phyloP scores from a whole-genome alignment of 1,284 basidiomycete genomes.

The Bjerkandera adusta region DNA sequence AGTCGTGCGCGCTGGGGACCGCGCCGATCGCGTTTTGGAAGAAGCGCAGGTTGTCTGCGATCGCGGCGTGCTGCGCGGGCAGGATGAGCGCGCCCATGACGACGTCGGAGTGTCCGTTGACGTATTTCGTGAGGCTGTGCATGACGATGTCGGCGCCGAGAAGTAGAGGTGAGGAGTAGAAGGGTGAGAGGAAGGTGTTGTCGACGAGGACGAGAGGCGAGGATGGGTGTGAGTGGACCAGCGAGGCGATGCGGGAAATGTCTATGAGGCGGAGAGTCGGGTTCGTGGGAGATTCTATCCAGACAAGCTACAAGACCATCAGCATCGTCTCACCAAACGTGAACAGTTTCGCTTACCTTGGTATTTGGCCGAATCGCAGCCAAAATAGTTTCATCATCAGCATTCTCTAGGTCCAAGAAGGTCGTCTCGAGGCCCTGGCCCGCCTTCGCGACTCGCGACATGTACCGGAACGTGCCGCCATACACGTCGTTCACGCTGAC shows the following conservation, averaged over 20 bases:
- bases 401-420: slow-evolving; percentile 82
- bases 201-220: slow-evolving; percentile 83
- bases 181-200: slow-evolving; percentile 92
- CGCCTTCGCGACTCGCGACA: slow-evolving; percentile 73
- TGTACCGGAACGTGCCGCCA: slow-evolving; percentile 89
- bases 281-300: slow-evolving; percentile 96
- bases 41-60: slow-evolving; percentile 70
- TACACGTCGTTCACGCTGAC: slow-evolving; percentile 91
- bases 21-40: slow-evolving; percentile 92
- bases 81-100: slow-evolving; percentile 85
- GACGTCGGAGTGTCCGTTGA: slow-evolving; percentile 93
- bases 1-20: slow-evolving; percentile 86
- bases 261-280: slow-evolving; percentile 89
- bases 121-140: slow-evolving; percentile 87
- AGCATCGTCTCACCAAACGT: slow-evolving; percentile 3
- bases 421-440: slow-evolving; percentile 76
- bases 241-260: slow-evolving; percentile 60
- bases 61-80: slow-evolving; percentile 49
- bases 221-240: slow-evolving; percentile 59
- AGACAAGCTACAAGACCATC: slow-evolving; percentile 67
- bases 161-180: slow-evolving; percentile 85
- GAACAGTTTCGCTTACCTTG: slow-evolving; percentile 51
- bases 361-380: slow-evolving; percentile 75
- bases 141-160: slow-evolving; percentile 84
- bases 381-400: slow-evolving; percentile 63